These are phyloP conservation scores for Blastobotrys petasosporus DNA, from an alignment of 1,139 yeast genomes.

Conservation along the genomic window DNA sequence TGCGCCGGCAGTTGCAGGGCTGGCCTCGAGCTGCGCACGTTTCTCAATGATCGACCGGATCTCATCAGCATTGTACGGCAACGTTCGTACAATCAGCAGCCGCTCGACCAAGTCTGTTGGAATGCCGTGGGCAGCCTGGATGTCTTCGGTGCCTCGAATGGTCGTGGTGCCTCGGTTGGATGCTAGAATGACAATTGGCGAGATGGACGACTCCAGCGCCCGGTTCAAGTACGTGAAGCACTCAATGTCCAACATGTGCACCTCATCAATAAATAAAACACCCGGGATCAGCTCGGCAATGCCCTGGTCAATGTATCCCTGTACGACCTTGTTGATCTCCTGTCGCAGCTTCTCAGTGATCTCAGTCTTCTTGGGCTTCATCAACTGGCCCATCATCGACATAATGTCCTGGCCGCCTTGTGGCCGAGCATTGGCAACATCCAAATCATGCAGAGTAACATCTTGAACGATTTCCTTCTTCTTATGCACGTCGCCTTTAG, in stretches of 20 bases:
- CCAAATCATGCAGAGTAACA: conserved; percentile 91
- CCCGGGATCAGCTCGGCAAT: conserved; percentile 98
- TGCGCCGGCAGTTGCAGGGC: conserved; percentile 60
- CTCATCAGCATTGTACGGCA: conserved; percentile 80
- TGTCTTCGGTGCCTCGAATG: conserved; percentile 85
- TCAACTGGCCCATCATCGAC: conserved; percentile 97
- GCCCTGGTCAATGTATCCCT: conserved; percentile 95
- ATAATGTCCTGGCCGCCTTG: conserved; percentile 98
- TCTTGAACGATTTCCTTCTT: conserved; percentile 98
- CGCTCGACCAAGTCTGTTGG: conserved; percentile 95
- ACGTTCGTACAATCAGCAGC: conserved; percentile 81
- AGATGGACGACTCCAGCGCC: conserved; percentile 85
- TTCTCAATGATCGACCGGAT: conserved; percentile 74
- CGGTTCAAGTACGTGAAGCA: conserved; percentile 90
- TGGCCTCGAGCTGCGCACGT: conserved; percentile 69
- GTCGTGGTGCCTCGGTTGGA: conserved; percentile 92
- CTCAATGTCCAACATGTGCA: conserved; percentile 94
- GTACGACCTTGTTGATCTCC: conserved; percentile 93
- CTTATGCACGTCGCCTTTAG: conserved; percentile 98
- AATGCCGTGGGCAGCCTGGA: conserved; percentile 90
- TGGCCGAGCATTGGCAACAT: conserved; percentile 93
- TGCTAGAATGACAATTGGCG: conserved; percentile 92
- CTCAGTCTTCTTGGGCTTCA: conserved; percentile 97
- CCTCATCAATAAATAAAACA: conserved; percentile 94
- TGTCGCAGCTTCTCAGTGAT: conserved; percentile 90